Base-by-base conservation (phyloP, 2,329 filamentous ascomycete genomes). In the Venturia oleaginea region DNA sequence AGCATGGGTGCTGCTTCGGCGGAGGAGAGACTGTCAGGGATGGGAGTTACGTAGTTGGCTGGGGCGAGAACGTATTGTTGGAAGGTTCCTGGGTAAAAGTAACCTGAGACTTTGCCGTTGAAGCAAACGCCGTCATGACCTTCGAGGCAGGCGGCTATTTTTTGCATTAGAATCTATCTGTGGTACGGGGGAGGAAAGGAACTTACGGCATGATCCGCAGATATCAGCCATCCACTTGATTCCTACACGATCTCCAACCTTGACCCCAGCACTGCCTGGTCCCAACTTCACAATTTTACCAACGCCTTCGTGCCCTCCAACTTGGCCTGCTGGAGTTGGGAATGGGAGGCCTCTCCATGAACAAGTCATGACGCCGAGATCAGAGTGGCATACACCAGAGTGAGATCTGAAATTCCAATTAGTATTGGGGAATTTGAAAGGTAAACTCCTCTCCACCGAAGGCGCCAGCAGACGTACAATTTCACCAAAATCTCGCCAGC, bases 61-160 rank as follows among this genome's bases (percentile, higher is more conserved):
- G 85, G 84, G 0, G 81, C 82, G 19, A 87, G 71, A 22, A 82
- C 82, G 70, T 89, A 90, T 75, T 89, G 85, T 71, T 89, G 87
- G 72, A 89, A 90, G n/a, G 86, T 90, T 43, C 87, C 87, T 0
- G 86, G 86, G 0, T 82, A 84, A 72, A 84, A 87, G 75, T 88
- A 89, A 5, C 87, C 87, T 0, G 82, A 86, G 60, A 89, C 69
- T 74, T 76, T 76, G 72, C 76, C 48, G 51, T 83, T 81, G 67
- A 79, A 76, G 73, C 84, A 86, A 46, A 79, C 73, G 11, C 79
- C 83, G 67, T 86, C 85, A 30, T 78, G 75, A 54, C 82, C 83
- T 15, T 78, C 77, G 63, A 82, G 76, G 70, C 84, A 87, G 66
- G 84, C 74, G 19, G 75, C 70, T 73, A 60, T 13, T n/a, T 13